Base-by-base conservation (phyloP, 2,329 filamentous ascomycete species). In the Pyricularia grisea region DNA sequence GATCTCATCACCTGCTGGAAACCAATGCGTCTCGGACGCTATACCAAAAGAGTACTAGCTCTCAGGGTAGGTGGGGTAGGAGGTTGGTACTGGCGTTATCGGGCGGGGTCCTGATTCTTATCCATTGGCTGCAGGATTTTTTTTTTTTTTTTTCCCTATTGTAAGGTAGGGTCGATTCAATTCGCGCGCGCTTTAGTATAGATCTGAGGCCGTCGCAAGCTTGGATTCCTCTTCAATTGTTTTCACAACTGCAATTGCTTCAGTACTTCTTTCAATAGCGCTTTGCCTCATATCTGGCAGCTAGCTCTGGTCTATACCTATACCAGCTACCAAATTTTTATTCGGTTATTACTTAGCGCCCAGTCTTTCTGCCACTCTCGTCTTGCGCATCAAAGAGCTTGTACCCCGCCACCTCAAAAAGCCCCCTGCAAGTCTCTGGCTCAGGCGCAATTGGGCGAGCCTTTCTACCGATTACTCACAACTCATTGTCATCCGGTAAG, bases 91-190 rank as follows among this genome's bases (percentile, higher is more conserved):
- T 30, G 27, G 20, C 17, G 9, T 27, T 68, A 68, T 68, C 67
- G 58, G 67, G 60, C 58, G 67, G 55, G 67, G 67, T 42, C 30
- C 4, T 31, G 14, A 27, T 6, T 7, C 31, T 55, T 68, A 68
- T 68, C 67, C 58, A 68, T 68, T 68, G 67, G 67, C 28, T n/a
- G 31, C 12, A 68, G 12, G 25, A 27, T 58, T 61, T 63, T 68
- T 64, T 64, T 42, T 25, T n/a, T 50, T 67, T 67, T 33, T 58
- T 28, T 55, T 12, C 33, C n/a, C 31, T 20, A 28, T 28, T 28
- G 23, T 36, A 36, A 3, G 28, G 12, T n/a, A 4, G 23, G 27
- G 27, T 55, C 42, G 25, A 50, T 55, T 27, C n/a, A 28, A 27
- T 50, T 66, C 33, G 65, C 60, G 60, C 60, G 60, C 60, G 60